Conservation (phyloP, 805 yeast species). For the Candida khao-thaluensis region DNA sequence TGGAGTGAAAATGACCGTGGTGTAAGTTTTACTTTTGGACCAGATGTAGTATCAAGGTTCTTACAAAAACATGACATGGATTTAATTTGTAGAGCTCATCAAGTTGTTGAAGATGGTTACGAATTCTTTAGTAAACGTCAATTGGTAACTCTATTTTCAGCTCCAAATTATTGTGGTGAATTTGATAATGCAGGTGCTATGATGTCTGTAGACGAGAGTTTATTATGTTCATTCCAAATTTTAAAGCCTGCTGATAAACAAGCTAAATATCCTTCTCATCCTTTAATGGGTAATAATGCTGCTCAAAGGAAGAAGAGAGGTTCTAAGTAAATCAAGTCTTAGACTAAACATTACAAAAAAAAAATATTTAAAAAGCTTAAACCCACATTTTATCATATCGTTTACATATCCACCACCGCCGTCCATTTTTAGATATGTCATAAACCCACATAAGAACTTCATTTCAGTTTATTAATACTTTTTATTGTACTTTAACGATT, state of each 20-base stretch:
- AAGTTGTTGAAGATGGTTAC: constrained; percentile 98
- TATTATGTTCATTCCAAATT: constrained; percentile 93
- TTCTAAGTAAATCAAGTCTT: constrained; percentile 35
- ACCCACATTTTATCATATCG: constrained; percentile 4
- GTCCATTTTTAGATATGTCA: constrained; percentile 1
- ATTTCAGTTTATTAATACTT: constrained; percentile 9
- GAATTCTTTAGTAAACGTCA: constrained; percentile 96
- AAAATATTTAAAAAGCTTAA: constrained; percentile 3
- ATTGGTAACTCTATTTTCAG: constrained; percentile 90
- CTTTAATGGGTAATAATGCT: constrained; percentile 37
- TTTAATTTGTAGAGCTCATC: constrained; percentile 97
- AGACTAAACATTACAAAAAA: too few species aligned
- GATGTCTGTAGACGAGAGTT: constrained; percentile 98
- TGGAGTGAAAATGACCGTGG: constrained; percentile 99
- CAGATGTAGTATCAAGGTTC: constrained; percentile 95
- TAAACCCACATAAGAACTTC: constrained; percentile 9
- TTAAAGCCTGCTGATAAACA: constrained; percentile 98
- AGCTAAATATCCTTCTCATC: constrained; percentile 55
- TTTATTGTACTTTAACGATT: constrained; percentile 11
- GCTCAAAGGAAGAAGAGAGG: constrained; percentile 60
- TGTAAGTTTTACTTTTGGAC: constrained; percentile 99
- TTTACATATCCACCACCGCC: too few species aligned
- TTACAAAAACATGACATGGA: constrained; percentile 98
- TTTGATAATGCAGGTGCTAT: constrained; percentile 99
- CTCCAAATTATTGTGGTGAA: constrained; percentile 99